Percentiles rank a stretch among this genome's conserved stretches.
Conservation (phyloP, 768 basidiomycete species). For the Favolaschia claudopus region DNA sequence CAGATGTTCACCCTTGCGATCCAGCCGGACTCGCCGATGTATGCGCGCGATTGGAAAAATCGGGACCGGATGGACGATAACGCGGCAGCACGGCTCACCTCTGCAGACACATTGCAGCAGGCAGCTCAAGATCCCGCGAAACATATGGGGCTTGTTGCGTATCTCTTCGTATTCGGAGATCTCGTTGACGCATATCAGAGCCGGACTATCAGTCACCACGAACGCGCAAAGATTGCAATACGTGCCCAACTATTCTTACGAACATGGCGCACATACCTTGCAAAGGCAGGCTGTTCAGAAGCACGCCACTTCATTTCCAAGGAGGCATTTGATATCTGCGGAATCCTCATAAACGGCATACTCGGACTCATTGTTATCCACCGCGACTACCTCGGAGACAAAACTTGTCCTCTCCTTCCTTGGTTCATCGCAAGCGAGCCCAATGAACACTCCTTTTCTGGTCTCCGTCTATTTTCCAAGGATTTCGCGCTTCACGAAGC, state of each 20-base stretch:
- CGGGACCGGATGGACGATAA: conserved; percentile 36
- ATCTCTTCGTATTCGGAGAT: conserved; percentile 33
- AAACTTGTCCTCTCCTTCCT: conserved; percentile 26
- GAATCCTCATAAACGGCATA: conserved; percentile 29
- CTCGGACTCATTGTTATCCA: conserved; percentile 32
- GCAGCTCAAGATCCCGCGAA: conserved; percentile 15
- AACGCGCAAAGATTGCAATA: conserved; percentile 24
- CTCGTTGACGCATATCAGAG: conserved; percentile 29
- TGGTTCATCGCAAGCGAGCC: conserved; percentile 27
- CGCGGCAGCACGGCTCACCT: conserved; percentile 37
- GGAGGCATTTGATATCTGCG: conserved; percentile 31
- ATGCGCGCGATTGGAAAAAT: background rate
- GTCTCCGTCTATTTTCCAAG: conserved; percentile 14
- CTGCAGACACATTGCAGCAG: conserved; percentile 26
- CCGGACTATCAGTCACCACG: conserved; percentile 13
- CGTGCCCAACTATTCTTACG: conserved; percentile 21
- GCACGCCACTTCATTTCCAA: conserved; percentile 31
- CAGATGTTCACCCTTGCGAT: background rate
- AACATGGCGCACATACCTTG: conserved; percentile 18
- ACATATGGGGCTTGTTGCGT: conserved; percentile 18
- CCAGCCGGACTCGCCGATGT: background rate
- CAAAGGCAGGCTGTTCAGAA: conserved; percentile 13
- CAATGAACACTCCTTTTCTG: conserved; percentile 31
- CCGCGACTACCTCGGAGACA: conserved; percentile 27
- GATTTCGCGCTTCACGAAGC: conserved; percentile 24